These are phyloP conservation scores for Olyra latifolia DNA, from an alignment of 176 grass and related monocot genomes.

Conservation along the genomic window DNA sequence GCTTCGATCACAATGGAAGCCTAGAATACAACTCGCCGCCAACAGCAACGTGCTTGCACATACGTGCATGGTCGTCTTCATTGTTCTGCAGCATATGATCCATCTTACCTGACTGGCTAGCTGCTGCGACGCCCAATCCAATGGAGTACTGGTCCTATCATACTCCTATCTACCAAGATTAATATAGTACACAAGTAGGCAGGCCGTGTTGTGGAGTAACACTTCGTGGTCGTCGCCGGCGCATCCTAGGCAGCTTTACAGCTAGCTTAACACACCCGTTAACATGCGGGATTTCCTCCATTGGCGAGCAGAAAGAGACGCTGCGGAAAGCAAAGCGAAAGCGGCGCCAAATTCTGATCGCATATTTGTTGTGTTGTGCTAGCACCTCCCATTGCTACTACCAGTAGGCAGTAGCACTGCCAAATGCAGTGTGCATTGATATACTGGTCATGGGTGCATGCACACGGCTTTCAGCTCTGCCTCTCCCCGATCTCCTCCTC, in stretches of 20 bases:
- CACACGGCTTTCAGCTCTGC: not conserved
- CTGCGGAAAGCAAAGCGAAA: not conserved
- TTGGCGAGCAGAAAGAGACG: not conserved
- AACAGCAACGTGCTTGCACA: not conserved
- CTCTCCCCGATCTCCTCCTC: not conserved
- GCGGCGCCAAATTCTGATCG: not conserved
- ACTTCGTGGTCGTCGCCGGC: not conserved
- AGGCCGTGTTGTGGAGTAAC: too few relatives aligned
- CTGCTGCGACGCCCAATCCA: not conserved
- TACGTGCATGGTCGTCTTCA: not conserved
- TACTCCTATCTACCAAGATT: too few relatives aligned
- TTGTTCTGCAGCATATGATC: not conserved
- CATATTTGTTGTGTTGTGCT: not conserved
- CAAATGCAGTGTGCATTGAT: not conserved
- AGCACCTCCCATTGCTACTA: not conserved
- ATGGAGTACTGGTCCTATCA: not conserved
- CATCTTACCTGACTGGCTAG: not conserved
- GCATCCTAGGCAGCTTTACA: conserved; percentile 4
- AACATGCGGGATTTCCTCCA: not conserved
- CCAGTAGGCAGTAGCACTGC: not conserved
- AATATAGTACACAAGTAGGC: not conserved
- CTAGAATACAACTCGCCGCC: not conserved
- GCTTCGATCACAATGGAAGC: not conserved
- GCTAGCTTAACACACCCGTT: not conserved
- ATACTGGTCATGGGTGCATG: not conserved